Base-by-base conservation (phyloP, 2,329 filamentous ascomycete genomes). In the Claviceps citrina region DNA sequence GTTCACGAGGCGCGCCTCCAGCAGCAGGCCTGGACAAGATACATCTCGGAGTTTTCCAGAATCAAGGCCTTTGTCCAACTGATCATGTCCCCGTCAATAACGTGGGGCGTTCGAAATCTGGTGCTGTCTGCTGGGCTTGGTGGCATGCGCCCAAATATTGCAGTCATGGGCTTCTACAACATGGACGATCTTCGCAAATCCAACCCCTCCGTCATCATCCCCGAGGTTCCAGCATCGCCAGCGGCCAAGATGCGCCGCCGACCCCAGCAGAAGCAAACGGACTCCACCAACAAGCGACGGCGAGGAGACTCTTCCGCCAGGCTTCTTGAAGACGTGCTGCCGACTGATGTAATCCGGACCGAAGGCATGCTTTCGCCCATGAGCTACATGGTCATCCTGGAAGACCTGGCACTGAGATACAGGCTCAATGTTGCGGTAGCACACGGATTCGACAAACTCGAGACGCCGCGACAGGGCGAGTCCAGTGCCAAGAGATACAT, bases 31-130 rank as follows among this genome's bases (percentile, higher is more conserved):
- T 91, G 85, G 85, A 81, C 81, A 20, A 85, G 81, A 49, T 87
- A 87, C 47, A 89, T 93, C 35, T 68, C 67, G 1, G 84, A 93
- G 50, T 85, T 78, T 47, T 85, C 83, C 1, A 78, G 75, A 49
- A 85, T 93, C 54, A 93, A 93, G 57, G 85, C 85, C 0, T 93
- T 93, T 54, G 79, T 93, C 10, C 87, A 93, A 49, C 73, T 93
- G 38, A 77, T 82, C 12, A 83, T 93, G 55, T 84, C 84, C 1
- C 85, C 85, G 0, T 75, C 76, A 3, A 74, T 87, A 24, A 85
- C 82, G 51, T 93, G 85, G 85, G 85, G 85, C 1, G 73, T 84
- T 18, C 71, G 85, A 16, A 93, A 93, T 50, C 67, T 93, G 34
- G 81, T 91, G 7, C 61, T 93, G 8, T 83, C 81, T 9, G 81